Evolutionary conservation across 306 rosid genomes (phyloP), one percentile per base, ranked within the genome.

Genomic region (Rosa chinensis): DNA sequence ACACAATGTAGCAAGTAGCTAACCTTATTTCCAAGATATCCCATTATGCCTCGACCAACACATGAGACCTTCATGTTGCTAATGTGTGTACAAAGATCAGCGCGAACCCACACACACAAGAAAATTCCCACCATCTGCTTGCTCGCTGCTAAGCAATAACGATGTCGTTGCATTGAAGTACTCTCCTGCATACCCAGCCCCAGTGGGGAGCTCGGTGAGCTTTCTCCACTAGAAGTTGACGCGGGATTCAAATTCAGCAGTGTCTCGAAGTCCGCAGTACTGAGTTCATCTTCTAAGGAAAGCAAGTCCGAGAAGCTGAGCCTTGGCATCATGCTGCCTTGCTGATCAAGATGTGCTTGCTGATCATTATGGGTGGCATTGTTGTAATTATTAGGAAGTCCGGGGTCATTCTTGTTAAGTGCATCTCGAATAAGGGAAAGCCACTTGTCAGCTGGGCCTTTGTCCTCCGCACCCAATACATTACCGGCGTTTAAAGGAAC

Each of bases 121-220:
- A 93, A 95, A 2, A 95, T 82, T 35, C 99, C 99, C 14, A 95
- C 99, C 99, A 95, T 95, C 81, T 95, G 99, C 76, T 93, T 95
- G 88, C 98, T 89, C 37, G 88, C 92, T 28, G 88, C 94, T 21
- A 89, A 76, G 80, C 86, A 81, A 79, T 82, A 94, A 3, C 74
- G 58, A 58, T 10, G 78, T 35, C 2, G 77, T 37, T 73, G 79
- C 72, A 2, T 56, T 4, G 77, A 66, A 61, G 47, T 72, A 20
- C 32, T 40, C 49, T 48, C 52, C 5, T 69, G 62, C 58, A 62
- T 21, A 5, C 40, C 32, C 28, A 64, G 49, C 47, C 21, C 28
- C 25, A 58, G 55, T 4, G 75, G 77, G 18, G 79, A 66, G 43
- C 76, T n/a, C 0, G 90, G 85, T 21, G 82, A 73, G 73, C 13